These are phyloP conservation scores for Eimeria falciformis DNA, from an alignment of 169 alveolate species.

Conservation along the genomic window DNA sequence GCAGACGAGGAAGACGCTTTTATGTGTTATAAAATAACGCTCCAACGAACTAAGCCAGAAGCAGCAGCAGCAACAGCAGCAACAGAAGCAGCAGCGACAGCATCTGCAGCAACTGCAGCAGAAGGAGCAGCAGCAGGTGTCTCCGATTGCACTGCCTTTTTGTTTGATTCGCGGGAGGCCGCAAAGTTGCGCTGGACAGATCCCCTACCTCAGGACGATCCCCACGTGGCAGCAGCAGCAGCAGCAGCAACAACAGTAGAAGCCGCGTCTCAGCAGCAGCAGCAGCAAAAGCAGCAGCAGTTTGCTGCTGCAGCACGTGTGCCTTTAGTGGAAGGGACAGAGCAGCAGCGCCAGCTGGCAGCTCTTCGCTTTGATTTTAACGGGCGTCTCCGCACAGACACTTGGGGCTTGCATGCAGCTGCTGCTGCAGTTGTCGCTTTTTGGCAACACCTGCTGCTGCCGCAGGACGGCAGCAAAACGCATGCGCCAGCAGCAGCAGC, in stretches of 20 bases:
- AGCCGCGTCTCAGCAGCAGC: background rate
- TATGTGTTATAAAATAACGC: constrained; percentile 34
- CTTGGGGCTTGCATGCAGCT: constrained; percentile 47
- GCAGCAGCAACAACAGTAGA: background rate
- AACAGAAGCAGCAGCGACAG: constrained; percentile 19
- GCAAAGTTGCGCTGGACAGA: constrained; percentile 60
- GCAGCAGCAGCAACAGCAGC: constrained; percentile 39
- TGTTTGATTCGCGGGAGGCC: constrained; percentile 50
- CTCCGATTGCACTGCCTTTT: background rate
- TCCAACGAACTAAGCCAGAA: constrained; percentile 4
- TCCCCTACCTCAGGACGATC: constrained; percentile 35
- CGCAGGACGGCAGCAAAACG: background rate
- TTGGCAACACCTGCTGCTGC: constrained; percentile 62
- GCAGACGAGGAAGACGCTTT: background rate
- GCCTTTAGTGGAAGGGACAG: background rate
- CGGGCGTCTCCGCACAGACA: constrained; percentile 55
- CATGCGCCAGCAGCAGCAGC: constrained; percentile 35
- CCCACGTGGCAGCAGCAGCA: constrained; percentile 25
- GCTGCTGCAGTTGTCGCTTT: constrained; percentile 56
- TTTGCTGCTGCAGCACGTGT: constrained; percentile 50
- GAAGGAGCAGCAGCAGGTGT: background rate
- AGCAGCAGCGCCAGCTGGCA: constrained; percentile 49
- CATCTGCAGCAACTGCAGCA: background rate
- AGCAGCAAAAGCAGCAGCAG: constrained; percentile 36
- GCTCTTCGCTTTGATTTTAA: constrained; percentile 46